Percentiles rank a stretch among this genome's conserved stretches.
These are phyloP conservation scores for Fusarium torreyae DNA, from an alignment of 2,329 filamentous ascomycete species.

Conservation along the genomic window DNA sequence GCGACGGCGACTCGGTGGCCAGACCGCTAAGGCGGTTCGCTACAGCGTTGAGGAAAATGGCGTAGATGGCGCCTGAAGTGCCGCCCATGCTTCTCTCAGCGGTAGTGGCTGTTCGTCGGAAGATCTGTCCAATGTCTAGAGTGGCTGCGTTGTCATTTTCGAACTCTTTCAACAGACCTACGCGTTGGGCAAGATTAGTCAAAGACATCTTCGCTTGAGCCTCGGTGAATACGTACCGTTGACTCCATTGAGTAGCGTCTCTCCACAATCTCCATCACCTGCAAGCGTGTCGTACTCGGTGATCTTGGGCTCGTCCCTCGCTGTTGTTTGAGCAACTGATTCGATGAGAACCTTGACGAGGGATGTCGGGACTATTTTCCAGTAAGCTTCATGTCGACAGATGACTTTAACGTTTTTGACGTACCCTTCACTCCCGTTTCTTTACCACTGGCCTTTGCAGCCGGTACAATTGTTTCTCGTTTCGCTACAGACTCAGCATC, in stretches of 20 bases:
- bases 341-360: constrained; percentile 42
- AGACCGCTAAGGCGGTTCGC: constrained; percentile 56
- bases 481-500: constrained; percentile 33
- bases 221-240: constrained; percentile 25
- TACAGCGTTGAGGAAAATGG: constrained; percentile 83
- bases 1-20: neutral
- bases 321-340: constrained; percentile 36
- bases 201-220: neutral
- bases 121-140: constrained; percentile 44
- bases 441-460: constrained; percentile 13
- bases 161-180: constrained; percentile 47
- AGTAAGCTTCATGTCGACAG: neutral
- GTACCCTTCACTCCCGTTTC: constrained; percentile 45
- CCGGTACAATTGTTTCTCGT: constrained; percentile 19
- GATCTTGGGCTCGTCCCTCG: constrained; percentile 59
- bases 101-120: constrained; percentile 41
- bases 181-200: neutral
- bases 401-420: neutral
- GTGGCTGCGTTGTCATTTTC: constrained; percentile 28
- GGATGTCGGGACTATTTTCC: constrained; percentile 31
- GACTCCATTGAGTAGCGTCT: constrained; percentile 50
- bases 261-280: constrained; percentile 55
- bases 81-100: constrained; percentile 79
- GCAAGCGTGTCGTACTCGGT: constrained; percentile 53
- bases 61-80: constrained; percentile 82